These are phyloP conservation scores for Lepiota subincarnata DNA, from an alignment of 768 basidiomycete genomes.

Conservation along the genomic window DNA sequence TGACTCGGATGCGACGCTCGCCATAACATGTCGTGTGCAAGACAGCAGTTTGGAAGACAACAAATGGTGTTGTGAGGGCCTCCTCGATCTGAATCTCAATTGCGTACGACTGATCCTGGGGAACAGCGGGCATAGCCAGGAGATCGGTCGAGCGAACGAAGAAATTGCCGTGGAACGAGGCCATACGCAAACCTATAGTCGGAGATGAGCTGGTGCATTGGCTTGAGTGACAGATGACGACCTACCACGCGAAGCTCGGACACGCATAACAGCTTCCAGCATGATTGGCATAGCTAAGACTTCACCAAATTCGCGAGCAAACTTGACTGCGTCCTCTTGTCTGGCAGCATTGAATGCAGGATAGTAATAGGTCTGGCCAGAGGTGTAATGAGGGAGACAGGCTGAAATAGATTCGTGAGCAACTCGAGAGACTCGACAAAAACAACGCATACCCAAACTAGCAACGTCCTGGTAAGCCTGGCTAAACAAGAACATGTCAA, in stretches of 20 bases:
- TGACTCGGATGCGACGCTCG: slow-evolving; percentile 87
- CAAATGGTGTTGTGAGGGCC: slow-evolving; percentile 83
- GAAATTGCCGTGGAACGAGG: slow-evolving; percentile 98
- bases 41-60: slow-evolving; percentile 92
- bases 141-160: slow-evolving; percentile 97
- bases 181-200: slow-evolving; percentile 77
- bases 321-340: slow-evolving; percentile 95
- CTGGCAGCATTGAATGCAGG: slow-evolving; percentile 95
- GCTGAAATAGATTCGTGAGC: slow-evolving; percentile 41
- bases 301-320: slow-evolving; percentile 95
- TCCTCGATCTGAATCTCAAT: slow-evolving; percentile 97
- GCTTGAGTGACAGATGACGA: background rate
- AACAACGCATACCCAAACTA: slow-evolving; percentile 60
- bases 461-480: slow-evolving; percentile 93
- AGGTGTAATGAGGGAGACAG: slow-evolving; percentile 93
- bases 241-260: slow-evolving; percentile 91
- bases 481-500: slow-evolving; percentile 99
- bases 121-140: slow-evolving; percentile 94
- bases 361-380: slow-evolving; percentile 97
- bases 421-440: background rate
- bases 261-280: slow-evolving; percentile 96
- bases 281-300: slow-evolving; percentile 92
- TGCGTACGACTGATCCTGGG: slow-evolving; percentile 91
- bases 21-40: slow-evolving; percentile 92
- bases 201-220: background rate